Percentiles rank a stretch among this genome's conserved stretches.
Evolutionary conservation across 495 filamentous ascomycete species (phyloP).

Genomic region (Glonium stellatum): DNA sequence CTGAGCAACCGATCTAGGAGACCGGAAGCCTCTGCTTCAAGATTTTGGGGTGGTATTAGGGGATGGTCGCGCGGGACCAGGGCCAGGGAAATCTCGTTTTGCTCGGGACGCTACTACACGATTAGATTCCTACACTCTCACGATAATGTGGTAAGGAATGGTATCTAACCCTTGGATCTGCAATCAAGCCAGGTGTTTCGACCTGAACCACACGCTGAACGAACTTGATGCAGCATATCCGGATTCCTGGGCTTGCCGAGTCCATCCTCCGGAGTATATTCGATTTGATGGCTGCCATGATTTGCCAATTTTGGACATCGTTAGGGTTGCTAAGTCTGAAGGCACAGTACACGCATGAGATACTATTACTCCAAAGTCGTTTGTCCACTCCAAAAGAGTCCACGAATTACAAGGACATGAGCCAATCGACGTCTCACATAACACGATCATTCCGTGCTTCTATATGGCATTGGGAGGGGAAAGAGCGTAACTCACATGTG

Average conservation of each 20-base stretch:
- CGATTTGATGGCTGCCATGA: constrained; percentile 81
- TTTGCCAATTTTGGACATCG: constrained; percentile 75
- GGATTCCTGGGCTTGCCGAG: constrained; percentile 63
- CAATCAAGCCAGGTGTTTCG: constrained; percentile 75
- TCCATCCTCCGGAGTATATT: constrained; percentile 87
- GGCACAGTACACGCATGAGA: constrained; percentile 18
- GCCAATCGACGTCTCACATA: background rate
- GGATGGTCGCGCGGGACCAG: constrained; percentile 79
- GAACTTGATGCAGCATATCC: constrained; percentile 95
- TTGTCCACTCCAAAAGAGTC: constrained; percentile 2
- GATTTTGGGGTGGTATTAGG: constrained; percentile 63
- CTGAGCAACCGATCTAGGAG: constrained; percentile 84
- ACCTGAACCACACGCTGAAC: constrained; percentile 85
- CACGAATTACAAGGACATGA: background rate
- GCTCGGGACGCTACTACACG: constrained; percentile 59
- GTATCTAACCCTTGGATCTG: constrained; percentile 66
- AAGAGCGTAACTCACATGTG: constrained; percentile 58
- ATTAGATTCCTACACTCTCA: constrained; percentile 1
- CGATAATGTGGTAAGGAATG: background rate
- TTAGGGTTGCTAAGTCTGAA: constrained; percentile 73
- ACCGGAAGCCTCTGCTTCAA: constrained; percentile 87
- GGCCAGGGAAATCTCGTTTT: constrained; percentile 78
- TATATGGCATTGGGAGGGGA: background rate
- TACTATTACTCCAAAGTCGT: background rate
- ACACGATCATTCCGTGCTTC: background rate